These are phyloP conservation scores for Zoysia matrella DNA, from an alignment of 202 grass and related monocot genomes.

Conservation along the genomic window DNA sequence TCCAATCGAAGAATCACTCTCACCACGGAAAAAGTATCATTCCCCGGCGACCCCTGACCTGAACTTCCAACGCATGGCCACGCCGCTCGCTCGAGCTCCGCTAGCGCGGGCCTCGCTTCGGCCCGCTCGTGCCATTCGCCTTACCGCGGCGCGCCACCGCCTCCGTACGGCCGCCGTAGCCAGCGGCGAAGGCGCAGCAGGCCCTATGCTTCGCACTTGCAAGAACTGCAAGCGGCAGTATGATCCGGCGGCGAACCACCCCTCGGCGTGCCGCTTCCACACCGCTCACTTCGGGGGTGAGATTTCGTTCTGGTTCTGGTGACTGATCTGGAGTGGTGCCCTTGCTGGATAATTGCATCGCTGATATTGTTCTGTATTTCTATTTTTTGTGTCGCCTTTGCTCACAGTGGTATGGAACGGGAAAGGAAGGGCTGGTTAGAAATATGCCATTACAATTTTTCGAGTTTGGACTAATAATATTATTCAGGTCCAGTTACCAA, in stretches of 20 bases:
- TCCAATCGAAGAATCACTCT: no score
- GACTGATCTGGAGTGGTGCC: not conserved
- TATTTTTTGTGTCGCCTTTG: not conserved
- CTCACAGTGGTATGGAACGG: not conserved
- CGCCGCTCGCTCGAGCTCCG: constrained; percentile 19
- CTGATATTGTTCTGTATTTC: not conserved
- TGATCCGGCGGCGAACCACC: constrained; percentile 65
- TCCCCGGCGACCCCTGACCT: no score
- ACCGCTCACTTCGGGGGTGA: constrained; percentile 88
- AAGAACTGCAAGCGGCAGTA: constrained; percentile 88
- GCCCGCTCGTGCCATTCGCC: not conserved
- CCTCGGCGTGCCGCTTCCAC: constrained; percentile 71
- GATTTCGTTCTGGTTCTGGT: not conserved
- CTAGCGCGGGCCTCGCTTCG: not conserved
- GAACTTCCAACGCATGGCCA: constrained; percentile 24
- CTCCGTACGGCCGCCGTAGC: not conserved
- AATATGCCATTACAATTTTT: no score
- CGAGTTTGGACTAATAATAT: not conserved
- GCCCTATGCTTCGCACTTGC: constrained; percentile 65
- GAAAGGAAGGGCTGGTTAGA: no score
- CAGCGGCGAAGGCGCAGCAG: constrained; percentile 6
- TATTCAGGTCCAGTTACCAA: not conserved
- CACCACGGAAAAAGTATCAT: no score
- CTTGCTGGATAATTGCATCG: not conserved
- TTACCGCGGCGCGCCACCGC: not conserved